These are phyloP conservation scores for Sordariomycetes sp. DNA, from an alignment of 2,329 filamentous ascomycete species.

Conservation along the genomic window DNA sequence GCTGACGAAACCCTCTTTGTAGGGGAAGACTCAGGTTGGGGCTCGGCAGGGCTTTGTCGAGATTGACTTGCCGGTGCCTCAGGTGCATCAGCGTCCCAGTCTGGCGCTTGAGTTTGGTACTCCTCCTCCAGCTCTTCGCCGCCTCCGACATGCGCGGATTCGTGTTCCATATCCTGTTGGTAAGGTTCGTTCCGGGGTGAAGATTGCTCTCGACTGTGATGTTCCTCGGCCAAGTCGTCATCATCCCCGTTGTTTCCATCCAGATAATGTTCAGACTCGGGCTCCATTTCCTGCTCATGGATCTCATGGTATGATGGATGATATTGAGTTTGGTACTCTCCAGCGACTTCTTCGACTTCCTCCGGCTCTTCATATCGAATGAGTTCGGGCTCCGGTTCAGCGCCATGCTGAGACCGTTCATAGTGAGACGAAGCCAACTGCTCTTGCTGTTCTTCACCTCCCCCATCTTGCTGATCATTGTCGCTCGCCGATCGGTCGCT, in stretches of 20 bases:
- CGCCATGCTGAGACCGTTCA: not conserved
- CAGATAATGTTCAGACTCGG: not conserved
- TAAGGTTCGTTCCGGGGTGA: not conserved
- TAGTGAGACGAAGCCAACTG: not conserved
- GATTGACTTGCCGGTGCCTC: not conserved
- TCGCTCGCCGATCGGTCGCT: not conserved
- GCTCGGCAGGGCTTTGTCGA: not conserved
- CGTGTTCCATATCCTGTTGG: not conserved
- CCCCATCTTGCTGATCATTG: not conserved
- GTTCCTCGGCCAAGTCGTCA: slow-evolving; percentile 2
- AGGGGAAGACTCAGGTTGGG: not conserved
- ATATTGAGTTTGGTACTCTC: not conserved
- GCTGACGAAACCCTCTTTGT: slow-evolving; percentile 11
- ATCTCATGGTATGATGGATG: not conserved
- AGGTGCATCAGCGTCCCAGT: not conserved
- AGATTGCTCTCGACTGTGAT: slow-evolving; percentile 6
- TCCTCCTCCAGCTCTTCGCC: slow-evolving; percentile 2
- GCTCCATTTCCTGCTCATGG: not conserved
- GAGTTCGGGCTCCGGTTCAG: not conserved
- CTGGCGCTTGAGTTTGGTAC: not conserved
- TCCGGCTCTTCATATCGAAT: not conserved
- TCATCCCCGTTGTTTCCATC: too few species aligned
- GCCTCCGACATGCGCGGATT: not conserved
- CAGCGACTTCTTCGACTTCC: not conserved
- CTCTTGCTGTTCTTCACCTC: not conserved